Evolutionary conservation across 2,329 filamentous ascomycete species (phyloP).

Genomic region (Aspergillus sp.): DNA sequence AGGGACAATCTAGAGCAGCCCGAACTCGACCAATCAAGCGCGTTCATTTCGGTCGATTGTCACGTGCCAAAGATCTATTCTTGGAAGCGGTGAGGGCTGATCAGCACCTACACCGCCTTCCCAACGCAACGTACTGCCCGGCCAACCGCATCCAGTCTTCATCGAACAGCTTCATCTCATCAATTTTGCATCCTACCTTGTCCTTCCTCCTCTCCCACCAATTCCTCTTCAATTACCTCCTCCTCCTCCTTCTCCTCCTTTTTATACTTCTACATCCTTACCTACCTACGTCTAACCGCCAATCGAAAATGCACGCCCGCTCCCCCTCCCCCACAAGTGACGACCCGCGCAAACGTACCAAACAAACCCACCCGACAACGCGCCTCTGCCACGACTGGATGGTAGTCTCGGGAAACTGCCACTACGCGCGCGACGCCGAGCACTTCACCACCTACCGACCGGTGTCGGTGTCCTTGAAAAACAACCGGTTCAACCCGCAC

Average conservation of each 20-base stretch:
- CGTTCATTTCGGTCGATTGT: too few species aligned
- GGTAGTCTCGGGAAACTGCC: constrained; percentile 28
- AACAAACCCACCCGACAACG: constrained; percentile 31
- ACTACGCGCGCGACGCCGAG: constrained; percentile 33
- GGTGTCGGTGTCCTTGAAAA: constrained; percentile 17
- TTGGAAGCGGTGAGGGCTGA: too few species aligned
- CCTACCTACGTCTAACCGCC: background rate
- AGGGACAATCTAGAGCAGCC: too few species aligned
- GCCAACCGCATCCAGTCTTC: too few species aligned
- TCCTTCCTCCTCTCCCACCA: too few species aligned
- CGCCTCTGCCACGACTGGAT: constrained; percentile 37
- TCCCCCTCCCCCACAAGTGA: background rate
- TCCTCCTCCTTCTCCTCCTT: background rate
- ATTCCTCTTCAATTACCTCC: background rate
- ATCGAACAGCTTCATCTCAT: too few species aligned
- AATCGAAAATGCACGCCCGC: background rate
- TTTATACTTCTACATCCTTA: background rate
- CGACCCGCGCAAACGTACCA: constrained; percentile 12
- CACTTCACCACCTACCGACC: constrained; percentile 32
- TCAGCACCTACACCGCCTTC: too few species aligned
- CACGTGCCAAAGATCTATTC: too few species aligned
- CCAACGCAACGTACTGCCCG: too few species aligned
- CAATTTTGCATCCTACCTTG: too few species aligned
- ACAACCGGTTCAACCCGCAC: constrained; percentile 24
- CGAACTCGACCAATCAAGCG: too few species aligned